These are phyloP conservation scores for Alternaria rosae DNA, from an alignment of 2,329 filamentous ascomycete genomes.

Conservation along the genomic window DNA sequence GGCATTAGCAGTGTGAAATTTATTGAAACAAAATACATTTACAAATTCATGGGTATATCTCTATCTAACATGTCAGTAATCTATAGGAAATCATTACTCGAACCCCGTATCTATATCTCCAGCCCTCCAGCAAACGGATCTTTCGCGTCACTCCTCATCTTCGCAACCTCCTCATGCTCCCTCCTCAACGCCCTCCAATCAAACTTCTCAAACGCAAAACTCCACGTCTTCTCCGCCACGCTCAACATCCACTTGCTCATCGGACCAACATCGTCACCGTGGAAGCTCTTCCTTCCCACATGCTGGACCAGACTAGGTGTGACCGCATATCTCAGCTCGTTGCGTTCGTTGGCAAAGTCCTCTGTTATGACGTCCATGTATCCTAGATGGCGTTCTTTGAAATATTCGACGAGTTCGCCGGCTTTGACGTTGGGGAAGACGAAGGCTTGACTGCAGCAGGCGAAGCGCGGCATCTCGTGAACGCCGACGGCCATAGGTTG, in stretches of 20 bases:
- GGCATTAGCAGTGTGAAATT: no score
- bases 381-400: conserved; percentile 43
- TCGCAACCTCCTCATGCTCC: conserved; percentile 38
- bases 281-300: conserved; percentile 52
- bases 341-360: conserved; percentile 51
- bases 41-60: conserved; percentile 5
- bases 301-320: conserved; percentile 56
- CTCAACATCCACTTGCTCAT: conserved; percentile 39
- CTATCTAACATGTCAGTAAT: neutral
- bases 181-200: conserved; percentile 32
- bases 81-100: neutral
- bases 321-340: conserved; percentile 52
- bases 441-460: conserved; percentile 56
- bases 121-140: neutral
- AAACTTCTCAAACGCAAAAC: conserved; percentile 49
- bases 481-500: conserved; percentile 48
- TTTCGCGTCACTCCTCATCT: conserved; percentile 3
- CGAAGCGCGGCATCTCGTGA: conserved; percentile 51
- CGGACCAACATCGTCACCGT: conserved; percentile 37
- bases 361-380: conserved; percentile 54
- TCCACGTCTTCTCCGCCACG: conserved; percentile 51
- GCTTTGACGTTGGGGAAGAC: conserved; percentile 52
- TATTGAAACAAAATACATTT: neutral
- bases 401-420: conserved; percentile 38
- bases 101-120: neutral